phyloP scores from a whole-genome alignment of 225 moss, liverwort and hornwort species.

The Pseudoscleropodium purum region DNA sequence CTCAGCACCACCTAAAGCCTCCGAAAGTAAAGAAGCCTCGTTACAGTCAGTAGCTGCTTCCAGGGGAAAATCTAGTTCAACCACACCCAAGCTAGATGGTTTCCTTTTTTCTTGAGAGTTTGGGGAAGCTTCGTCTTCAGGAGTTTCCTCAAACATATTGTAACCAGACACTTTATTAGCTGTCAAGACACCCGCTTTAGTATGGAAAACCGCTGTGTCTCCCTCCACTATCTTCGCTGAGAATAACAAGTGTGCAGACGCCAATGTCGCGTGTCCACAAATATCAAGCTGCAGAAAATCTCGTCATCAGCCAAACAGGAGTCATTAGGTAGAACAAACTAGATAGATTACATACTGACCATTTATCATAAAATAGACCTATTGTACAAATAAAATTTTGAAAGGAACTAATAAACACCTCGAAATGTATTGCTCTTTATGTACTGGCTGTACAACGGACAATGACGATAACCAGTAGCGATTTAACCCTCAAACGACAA shows the following conservation, averaged over 20 bases:
- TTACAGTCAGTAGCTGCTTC: slow-evolving; percentile 24
- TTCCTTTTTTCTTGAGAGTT: slow-evolving; percentile 28
- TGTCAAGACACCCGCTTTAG: slow-evolving; percentile 56
- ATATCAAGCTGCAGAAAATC: slow-evolving; percentile 18
- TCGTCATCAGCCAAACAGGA: background rate
- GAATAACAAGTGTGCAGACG: slow-evolving; percentile 72
- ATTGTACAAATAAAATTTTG: background rate
- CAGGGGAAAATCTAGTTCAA: slow-evolving; percentile 79
- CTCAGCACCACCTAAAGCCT: slow-evolving; percentile 59
- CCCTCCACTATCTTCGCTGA: slow-evolving; percentile 84
- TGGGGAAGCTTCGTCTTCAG: slow-evolving; percentile 20
- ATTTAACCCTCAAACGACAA: background rate
- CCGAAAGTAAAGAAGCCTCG: slow-evolving; percentile 50
- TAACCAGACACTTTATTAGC: slow-evolving; percentile 78
- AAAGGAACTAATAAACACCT: background rate
- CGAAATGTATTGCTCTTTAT: background rate
- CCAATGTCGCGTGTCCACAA: slow-evolving; percentile 33
- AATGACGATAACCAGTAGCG: background rate
- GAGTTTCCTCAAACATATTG: slow-evolving; percentile 19
- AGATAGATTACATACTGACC: background rate
- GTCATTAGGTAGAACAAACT: background rate
- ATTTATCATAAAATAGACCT: background rate
- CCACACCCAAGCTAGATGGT: slow-evolving; percentile 74
- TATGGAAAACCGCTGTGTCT: slow-evolving; percentile 64
- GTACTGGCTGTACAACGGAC: background rate